phyloP scores from a whole-genome alignment of 164 flowering plant genomes.

The Aristolochia californica region DNA sequence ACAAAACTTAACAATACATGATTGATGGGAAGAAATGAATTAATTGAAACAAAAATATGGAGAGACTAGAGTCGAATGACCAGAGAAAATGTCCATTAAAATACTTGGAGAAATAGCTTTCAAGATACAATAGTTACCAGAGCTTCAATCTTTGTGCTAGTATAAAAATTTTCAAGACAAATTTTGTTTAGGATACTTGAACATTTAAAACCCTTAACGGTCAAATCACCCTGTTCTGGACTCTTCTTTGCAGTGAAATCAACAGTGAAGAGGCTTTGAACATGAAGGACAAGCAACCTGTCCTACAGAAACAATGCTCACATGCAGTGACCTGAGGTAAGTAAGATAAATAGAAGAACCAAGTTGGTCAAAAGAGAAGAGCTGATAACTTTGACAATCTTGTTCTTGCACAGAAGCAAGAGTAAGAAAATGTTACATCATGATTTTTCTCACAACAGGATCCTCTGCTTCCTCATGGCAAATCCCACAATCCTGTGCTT shows the following conservation, averaged over 20 bases:
- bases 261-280: conserved; percentile 62
- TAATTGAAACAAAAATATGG: not conserved
- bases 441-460: conserved; percentile 45
- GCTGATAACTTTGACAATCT: not conserved
- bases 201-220: conserved; percentile 56
- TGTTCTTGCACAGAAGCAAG: no score
- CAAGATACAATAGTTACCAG: conserved; percentile 41
- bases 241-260: conserved; percentile 49
- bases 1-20: conserved; percentile 6
- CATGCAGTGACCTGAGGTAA: conserved; percentile 69
- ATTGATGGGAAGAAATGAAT: not conserved
- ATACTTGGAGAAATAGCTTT: no score
- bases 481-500: conserved; percentile 49
- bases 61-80: not conserved
- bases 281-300: conserved; percentile 71
- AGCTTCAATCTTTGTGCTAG: conserved; percentile 97
- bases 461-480: conserved; percentile 72
- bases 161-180: conserved; percentile 66
- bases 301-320: conserved; percentile 65
- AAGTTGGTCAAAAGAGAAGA: not conserved
- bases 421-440: not conserved
- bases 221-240: conserved; percentile 21
- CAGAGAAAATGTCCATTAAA: no score
- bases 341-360: not conserved
- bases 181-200: conserved; percentile 74